Conservation (phyloP, 208 protist species). For the Leishmania braziliensis region DNA sequence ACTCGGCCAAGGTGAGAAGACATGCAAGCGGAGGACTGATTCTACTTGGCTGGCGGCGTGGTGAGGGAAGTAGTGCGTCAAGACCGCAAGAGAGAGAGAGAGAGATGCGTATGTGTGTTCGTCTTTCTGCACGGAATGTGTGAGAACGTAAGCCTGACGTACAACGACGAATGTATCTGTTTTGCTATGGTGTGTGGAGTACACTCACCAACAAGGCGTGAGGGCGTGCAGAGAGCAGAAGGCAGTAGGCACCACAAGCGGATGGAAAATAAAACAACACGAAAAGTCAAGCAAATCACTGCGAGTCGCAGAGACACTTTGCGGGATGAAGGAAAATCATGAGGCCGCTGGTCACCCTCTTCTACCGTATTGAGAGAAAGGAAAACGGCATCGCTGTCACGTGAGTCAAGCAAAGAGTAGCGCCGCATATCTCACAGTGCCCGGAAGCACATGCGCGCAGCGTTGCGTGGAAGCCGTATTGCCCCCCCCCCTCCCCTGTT, state of each 20-base stretch:
- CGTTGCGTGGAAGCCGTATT: background rate
- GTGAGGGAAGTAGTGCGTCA: background rate
- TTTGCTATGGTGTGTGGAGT: background rate
- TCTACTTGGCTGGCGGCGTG: background rate
- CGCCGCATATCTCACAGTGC: background rate
- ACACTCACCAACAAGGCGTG: background rate
- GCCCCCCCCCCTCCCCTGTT: background rate
- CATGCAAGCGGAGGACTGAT: background rate
- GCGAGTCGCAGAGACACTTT: background rate
- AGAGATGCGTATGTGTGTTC: background rate
- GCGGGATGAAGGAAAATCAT: background rate
- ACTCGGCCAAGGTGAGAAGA: background rate
- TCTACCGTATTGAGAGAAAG: background rate
- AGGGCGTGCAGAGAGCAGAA: background rate
- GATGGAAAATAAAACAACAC: background rate
- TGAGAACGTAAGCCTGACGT: background rate
- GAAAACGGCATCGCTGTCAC: background rate
- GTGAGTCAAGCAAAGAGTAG: background rate
- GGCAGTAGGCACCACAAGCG: background rate
- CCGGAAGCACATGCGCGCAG: background rate
- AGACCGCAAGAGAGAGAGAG: background rate
- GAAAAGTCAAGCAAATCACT: background rate
- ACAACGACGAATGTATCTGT: background rate
- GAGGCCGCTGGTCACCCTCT: background rate
- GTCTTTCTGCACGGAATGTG: background rate